Evolutionary conservation across 2,329 filamentous ascomycete species (phyloP).

Genomic region (Penicillium sp.): DNA sequence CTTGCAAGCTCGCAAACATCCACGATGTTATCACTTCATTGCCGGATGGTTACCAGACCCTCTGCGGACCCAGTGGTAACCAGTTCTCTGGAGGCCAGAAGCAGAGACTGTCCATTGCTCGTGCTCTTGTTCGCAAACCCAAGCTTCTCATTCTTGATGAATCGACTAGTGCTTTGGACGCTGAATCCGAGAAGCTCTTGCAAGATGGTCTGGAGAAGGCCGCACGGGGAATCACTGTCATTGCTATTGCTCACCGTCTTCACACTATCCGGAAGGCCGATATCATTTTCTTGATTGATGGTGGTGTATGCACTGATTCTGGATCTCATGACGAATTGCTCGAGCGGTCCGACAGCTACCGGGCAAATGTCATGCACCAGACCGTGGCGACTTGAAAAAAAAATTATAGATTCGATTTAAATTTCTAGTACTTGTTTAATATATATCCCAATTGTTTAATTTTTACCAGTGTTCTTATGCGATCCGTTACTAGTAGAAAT

Average conservation of each 20-base stretch:
- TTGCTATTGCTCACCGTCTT: slow-evolving; percentile 44
- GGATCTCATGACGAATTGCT: slow-evolving; percentile 64
- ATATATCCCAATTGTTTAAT: background rate
- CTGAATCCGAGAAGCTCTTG: slow-evolving; percentile 51
- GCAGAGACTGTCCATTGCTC: slow-evolving; percentile 58
- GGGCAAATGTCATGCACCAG: slow-evolving; percentile 40
- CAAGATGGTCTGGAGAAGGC: slow-evolving; percentile 40
- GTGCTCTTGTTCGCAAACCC: slow-evolving; percentile 56
- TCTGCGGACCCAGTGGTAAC: slow-evolving; percentile 53
- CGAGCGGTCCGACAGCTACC: slow-evolving; percentile 40
- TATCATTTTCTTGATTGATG: slow-evolving; percentile 73
- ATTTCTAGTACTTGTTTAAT: slow-evolving; percentile 3
- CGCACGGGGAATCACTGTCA: slow-evolving; percentile 36
- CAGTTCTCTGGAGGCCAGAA: slow-evolving; percentile 57
- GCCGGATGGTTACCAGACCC: slow-evolving; percentile 58
- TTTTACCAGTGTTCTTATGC: background rate
- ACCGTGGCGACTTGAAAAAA: slow-evolving; percentile 28
- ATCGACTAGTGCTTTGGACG: slow-evolving; percentile 59
- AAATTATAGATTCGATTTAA: background rate
- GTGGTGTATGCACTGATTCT: slow-evolving; percentile 60
- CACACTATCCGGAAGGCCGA: slow-evolving; percentile 65
- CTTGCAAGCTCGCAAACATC: slow-evolving; percentile 67
- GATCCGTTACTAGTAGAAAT: background rate
- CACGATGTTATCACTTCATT: slow-evolving; percentile 64
- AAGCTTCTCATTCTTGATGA: slow-evolving; percentile 60